phyloP scores from a whole-genome alignment of 805 yeast species.

The Wickerhamomyces hampshirensis region DNA sequence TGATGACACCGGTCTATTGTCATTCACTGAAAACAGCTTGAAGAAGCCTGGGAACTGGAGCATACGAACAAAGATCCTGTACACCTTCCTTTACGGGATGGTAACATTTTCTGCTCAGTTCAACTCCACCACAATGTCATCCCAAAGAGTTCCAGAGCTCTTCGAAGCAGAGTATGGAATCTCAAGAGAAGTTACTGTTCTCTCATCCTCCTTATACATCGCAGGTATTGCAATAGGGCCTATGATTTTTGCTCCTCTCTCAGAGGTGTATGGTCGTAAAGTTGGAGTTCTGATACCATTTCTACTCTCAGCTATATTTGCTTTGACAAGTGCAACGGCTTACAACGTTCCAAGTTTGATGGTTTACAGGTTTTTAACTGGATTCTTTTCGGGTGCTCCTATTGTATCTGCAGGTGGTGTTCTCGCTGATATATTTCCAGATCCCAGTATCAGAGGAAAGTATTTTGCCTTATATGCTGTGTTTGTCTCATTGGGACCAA shows the following conservation, averaged over 20 bases:
- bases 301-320: constrained; percentile 34
- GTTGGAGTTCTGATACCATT: constrained; percentile 40
- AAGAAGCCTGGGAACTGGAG: constrained; percentile 35
- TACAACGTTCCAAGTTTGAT: constrained; percentile 46
- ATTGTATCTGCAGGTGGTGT: constrained; percentile 54
- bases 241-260: constrained; percentile 55
- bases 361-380: constrained; percentile 52
- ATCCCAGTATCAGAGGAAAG: constrained; percentile 44
- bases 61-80: too few species aligned
- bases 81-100: constrained; percentile 35
- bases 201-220: constrained; percentile 55
- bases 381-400: constrained; percentile 57
- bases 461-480: constrained; percentile 47
- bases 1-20: constrained; percentile 12
- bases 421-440: constrained; percentile 45
- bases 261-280: constrained; percentile 38
- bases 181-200: constrained; percentile 41
- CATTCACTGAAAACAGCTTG: constrained; percentile 6
- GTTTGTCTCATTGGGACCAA: constrained; percentile 40
- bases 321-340: constrained; percentile 47
- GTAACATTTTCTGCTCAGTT: constrained; percentile 41
- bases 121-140: constrained; percentile 47
- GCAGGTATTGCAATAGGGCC: constrained; percentile 62
- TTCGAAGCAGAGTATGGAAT: constrained; percentile 35
- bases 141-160: constrained; percentile 29